A percentile compares a stretch with the other conserved stretches of the same genome.
Conservation (phyloP, 176 grass and related monocot genomes). For the Avena sativa region DNA sequence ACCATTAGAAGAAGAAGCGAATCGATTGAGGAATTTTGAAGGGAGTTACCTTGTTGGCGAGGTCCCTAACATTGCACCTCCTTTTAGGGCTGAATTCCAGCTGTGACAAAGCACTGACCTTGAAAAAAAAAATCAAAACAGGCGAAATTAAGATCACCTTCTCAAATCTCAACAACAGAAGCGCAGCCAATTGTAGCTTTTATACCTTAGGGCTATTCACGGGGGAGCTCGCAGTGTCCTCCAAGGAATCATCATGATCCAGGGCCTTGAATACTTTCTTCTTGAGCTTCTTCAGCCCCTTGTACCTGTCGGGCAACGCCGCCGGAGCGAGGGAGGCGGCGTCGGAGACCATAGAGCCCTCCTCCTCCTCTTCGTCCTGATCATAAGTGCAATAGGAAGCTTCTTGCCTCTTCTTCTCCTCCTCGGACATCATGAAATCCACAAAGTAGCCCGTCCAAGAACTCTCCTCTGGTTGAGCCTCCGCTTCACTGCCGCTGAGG, state of each 20-base stretch:
- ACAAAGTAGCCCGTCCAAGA: conserved; percentile 86
- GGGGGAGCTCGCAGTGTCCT: conserved; percentile 97
- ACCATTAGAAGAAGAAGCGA: neutral
- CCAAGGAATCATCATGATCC: conserved; percentile 75
- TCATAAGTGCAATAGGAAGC: conserved; percentile 39
- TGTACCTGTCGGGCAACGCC: conserved; percentile 42
- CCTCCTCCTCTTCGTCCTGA: conserved; percentile 15
- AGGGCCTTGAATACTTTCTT: conserved; percentile 59
- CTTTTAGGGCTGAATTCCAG: conserved; percentile 60
- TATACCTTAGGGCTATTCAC: conserved; percentile 94
- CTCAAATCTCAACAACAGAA: conserved; percentile 11
- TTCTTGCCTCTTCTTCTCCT: conserved; percentile 55
- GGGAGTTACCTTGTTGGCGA: conserved; percentile 59
- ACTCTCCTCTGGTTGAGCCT: conserved; percentile 66
- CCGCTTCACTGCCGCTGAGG: conserved; percentile 50
- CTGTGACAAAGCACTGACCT: conserved; percentile 71
- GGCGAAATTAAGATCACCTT: neutral
- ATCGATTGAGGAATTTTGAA: neutral
- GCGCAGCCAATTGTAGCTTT: conserved; percentile 3
- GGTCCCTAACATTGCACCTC: conserved; percentile 56
- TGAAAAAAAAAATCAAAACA: conserved; percentile 46
- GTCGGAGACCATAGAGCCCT: conserved; percentile 71
- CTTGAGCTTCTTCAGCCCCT: conserved; percentile 69
- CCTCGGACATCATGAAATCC: conserved; percentile 74
- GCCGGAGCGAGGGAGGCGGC: conserved; percentile 56